Percentiles rank a stretch among this genome's conserved stretches.
Evolutionary conservation across 176 grass and related monocot genomes (phyloP).

Genomic region (Eleusine coracana): DNA sequence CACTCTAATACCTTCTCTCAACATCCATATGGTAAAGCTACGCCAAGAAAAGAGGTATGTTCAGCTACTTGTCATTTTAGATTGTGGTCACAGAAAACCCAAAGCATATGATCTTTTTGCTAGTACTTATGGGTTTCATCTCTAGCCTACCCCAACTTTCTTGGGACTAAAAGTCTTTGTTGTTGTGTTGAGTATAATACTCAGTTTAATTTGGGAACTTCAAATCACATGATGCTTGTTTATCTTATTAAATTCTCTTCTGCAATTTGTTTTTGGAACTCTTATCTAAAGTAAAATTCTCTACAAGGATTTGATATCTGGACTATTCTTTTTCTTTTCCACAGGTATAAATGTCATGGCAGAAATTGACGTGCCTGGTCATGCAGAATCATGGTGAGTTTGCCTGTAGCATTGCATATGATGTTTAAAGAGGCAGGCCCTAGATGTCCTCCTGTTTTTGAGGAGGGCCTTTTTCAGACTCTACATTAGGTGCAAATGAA

Average conservation of each 20-base stretch:
- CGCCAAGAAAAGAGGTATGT: slow-evolving; percentile 90
- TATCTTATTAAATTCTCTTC: background rate
- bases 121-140: too few species aligned
- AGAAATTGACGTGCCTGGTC: slow-evolving; percentile 85
- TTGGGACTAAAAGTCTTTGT: too few species aligned
- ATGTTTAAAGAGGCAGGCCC: slow-evolving; percentile 1
- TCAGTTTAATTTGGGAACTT: background rate
- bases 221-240: background rate
- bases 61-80: background rate
- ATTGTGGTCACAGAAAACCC: background rate
- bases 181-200: background rate
- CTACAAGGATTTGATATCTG: background rate
- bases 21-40: slow-evolving; percentile 63
- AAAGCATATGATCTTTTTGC: background rate
- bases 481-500: slow-evolving; percentile 4
- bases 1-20: slow-evolving; percentile 24
- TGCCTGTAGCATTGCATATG: slow-evolving; percentile 16
- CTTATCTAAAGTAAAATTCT: background rate
- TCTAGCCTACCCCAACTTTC: too few species aligned
- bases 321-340: slow-evolving; percentile 27
- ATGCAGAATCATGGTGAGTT: slow-evolving; percentile 90
- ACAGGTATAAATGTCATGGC: slow-evolving; percentile 96
- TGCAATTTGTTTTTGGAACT: background rate
- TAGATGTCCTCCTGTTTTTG: background rate
- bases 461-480: background rate